phyloP scores from a whole-genome alignment of 768 basidiomycete species.

The Termitomyces heimii region DNA sequence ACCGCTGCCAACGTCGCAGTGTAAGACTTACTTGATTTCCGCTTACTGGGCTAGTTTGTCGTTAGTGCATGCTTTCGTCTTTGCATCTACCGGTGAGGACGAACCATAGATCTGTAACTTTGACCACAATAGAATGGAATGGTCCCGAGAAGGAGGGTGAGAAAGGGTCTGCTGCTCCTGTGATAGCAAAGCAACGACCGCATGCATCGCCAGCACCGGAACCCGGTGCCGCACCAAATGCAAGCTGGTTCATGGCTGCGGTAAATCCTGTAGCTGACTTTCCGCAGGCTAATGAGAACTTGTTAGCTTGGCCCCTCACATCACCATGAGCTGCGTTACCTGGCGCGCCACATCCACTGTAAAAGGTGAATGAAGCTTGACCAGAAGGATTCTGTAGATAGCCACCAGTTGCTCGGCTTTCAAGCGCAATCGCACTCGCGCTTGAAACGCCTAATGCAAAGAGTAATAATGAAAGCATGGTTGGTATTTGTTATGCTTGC shows the following conservation, averaged over 20 bases:
- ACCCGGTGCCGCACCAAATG: constrained; percentile 47
- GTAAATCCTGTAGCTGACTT: constrained; percentile 42
- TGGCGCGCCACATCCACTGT: constrained; percentile 43
- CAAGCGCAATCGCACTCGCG: constrained; percentile 19
- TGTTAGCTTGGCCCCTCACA: neutral
- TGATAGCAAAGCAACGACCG: constrained; percentile 54
- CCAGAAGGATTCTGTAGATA: constrained; percentile 51
- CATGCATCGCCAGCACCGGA: constrained; percentile 53
- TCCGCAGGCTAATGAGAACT: constrained; percentile 40
- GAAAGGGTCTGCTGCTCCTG: constrained; percentile 45
- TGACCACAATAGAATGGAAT: constrained; percentile 50
- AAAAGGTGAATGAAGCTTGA: constrained; percentile 50
- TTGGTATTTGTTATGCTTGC: neutral
- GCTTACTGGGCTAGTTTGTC: constrained; percentile 28
- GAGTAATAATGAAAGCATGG: constrained; percentile 16
- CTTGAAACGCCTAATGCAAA: constrained; percentile 14
- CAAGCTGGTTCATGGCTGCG: constrained; percentile 52
- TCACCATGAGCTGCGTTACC: constrained; percentile 23
- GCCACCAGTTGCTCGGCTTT: constrained; percentile 36
- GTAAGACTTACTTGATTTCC: constrained; percentile 33
- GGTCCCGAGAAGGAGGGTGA: constrained; percentile 44
- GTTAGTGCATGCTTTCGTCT: neutral
- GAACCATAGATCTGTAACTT: constrained; percentile 39
- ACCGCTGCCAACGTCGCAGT: neutral
- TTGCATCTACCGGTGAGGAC: neutral